Percentiles rank a stretch among this genome's conserved stretches.
Conservation (phyloP, 345 rosid genomes). For the Gossypium mustelinum region DNA sequence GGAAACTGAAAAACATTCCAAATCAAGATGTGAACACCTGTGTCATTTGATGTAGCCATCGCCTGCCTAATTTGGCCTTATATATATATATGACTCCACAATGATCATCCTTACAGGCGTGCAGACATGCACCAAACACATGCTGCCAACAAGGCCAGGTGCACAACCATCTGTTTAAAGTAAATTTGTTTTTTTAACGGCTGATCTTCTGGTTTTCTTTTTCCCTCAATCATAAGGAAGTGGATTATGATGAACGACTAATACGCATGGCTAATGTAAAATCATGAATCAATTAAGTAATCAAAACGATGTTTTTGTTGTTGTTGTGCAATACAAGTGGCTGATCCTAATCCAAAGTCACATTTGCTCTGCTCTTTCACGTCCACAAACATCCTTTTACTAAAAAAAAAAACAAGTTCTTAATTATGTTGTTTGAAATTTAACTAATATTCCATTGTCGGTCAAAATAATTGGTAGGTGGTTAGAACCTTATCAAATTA, state of each 20-base stretch:
- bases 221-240: neutral
- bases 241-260: neutral
- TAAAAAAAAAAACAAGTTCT: neutral
- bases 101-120: too few relatives aligned
- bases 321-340: neutral
- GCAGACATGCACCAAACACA: neutral
- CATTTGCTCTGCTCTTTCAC: neutral
- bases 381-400: neutral
- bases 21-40: too few relatives aligned
- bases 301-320: neutral
- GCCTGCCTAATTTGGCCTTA: slow-evolving; percentile 26
- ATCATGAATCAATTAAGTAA: neutral
- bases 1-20: too few relatives aligned
- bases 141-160: neutral
- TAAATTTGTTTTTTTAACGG: too few relatives aligned
- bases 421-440: too few relatives aligned
- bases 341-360: neutral
- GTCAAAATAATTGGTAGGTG: too few relatives aligned
- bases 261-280: neutral
- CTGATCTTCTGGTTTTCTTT: too few relatives aligned
- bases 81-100: too few relatives aligned
- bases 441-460: too few relatives aligned
- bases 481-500: too few relatives aligned
- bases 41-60: neutral
- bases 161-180: neutral